These are phyloP conservation scores for Candida smagusa DNA, from an alignment of 1,139 yeast species.

Conservation along the genomic window DNA sequence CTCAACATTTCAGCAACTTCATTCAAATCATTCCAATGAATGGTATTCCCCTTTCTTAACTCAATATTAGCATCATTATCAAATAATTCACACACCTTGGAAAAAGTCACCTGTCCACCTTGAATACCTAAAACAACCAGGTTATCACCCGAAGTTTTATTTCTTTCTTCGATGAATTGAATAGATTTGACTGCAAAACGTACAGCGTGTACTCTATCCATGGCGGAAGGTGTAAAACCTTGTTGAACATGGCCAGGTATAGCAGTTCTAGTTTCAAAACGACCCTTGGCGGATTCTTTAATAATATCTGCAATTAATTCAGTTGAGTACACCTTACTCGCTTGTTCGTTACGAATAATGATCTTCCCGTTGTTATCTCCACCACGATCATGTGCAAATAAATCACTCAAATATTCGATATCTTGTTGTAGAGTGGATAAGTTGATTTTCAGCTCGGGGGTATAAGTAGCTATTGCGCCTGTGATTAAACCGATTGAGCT, in stretches of 20 bases:
- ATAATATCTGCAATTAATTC: slow-evolving; percentile 79
- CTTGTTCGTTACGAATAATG: slow-evolving; percentile 79
- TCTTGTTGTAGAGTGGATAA: slow-evolving; percentile 61
- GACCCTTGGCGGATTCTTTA: slow-evolving; percentile 68
- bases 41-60: slow-evolving; percentile 61
- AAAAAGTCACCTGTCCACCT: slow-evolving; percentile 60
- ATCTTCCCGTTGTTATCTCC: slow-evolving; percentile 76
- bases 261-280: slow-evolving; percentile 91
- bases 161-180: slow-evolving; percentile 68
- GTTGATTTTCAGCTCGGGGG: slow-evolving; percentile 67
- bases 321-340: slow-evolving; percentile 79
- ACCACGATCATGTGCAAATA: slow-evolving; percentile 57
- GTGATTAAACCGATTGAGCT: slow-evolving; percentile 64
- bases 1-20: slow-evolving; percentile 65
- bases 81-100: slow-evolving; percentile 54
- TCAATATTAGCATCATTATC: slow-evolving; percentile 54
- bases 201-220: slow-evolving; percentile 89
- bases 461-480: slow-evolving; percentile 74
- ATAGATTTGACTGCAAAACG: slow-evolving; percentile 87
- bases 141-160: slow-evolving; percentile 1
- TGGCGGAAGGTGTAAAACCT: slow-evolving; percentile 94
- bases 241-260: slow-evolving; percentile 98
- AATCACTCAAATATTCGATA: slow-evolving; percentile 51
- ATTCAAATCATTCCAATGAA: slow-evolving; percentile 66
- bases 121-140: slow-evolving; percentile 70